A percentile compares a stretch with the other conserved stretches of the same genome.
Conservation (phyloP, 176 grass and related monocot species). For the Themeda triandra region DNA sequence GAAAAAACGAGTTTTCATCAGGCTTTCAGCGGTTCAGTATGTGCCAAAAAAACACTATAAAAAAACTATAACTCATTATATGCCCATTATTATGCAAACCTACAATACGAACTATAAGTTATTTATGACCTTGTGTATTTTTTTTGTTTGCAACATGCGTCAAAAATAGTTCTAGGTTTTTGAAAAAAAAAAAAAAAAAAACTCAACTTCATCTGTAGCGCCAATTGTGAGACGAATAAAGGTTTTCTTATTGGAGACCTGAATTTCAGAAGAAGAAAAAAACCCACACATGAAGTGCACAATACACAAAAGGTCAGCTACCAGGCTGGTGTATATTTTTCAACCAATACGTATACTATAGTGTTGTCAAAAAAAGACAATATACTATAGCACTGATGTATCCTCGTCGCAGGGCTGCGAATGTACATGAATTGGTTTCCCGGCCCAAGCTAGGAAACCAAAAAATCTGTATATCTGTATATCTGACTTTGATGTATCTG, state of each 20-base stretch:
- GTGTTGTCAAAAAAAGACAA: too few relatives aligned
- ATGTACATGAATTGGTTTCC: constrained; percentile 15
- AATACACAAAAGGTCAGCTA: background rate
- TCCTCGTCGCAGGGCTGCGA: background rate
- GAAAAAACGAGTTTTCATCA: too few relatives aligned
- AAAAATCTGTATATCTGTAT: too few relatives aligned
- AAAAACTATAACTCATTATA: too few relatives aligned
- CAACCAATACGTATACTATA: too few relatives aligned
- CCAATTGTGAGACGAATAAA: background rate
- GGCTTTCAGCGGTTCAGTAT: too few relatives aligned
- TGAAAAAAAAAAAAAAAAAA: too few relatives aligned
- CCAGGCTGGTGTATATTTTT: background rate
- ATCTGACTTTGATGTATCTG: background rate
- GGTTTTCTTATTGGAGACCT: background rate
- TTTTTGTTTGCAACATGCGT: too few relatives aligned
- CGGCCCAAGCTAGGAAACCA: background rate
- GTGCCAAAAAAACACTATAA: too few relatives aligned
- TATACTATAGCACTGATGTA: background rate
- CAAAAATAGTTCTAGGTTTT: background rate
- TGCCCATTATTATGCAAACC: too few relatives aligned
- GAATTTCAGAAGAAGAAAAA: background rate
- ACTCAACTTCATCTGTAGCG: background rate
- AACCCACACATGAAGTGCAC: background rate
- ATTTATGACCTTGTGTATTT: too few relatives aligned
- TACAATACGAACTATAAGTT: too few relatives aligned